Percentiles rank a stretch among this genome's conserved stretches.
These are phyloP conservation scores for Aspergillus quadrilineatus DNA, from an alignment of 2,329 filamentous ascomycete species.

Conservation along the genomic window DNA sequence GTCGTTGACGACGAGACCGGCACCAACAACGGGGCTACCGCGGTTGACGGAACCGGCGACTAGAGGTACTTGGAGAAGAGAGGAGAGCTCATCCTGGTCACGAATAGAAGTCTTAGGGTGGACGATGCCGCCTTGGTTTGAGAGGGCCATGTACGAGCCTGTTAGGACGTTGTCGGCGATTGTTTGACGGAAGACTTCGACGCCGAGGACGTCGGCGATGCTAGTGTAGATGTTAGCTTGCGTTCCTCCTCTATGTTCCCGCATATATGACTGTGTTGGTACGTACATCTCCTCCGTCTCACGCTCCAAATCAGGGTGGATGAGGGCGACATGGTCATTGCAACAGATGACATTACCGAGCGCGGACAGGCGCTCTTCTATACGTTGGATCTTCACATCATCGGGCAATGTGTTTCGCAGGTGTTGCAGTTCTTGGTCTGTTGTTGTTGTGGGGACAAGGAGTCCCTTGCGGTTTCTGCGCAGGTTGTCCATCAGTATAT, in stretches of 20 bases:
- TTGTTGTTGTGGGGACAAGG: constrained; percentile 91
- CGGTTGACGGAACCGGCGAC: constrained; percentile 94
- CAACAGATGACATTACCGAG: constrained; percentile 95
- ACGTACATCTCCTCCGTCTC: constrained; percentile 89
- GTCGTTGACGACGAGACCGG: constrained; percentile 95
- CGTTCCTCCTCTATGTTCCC: neutral
- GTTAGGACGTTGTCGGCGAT: constrained; percentile 96
- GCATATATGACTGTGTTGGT: neutral
- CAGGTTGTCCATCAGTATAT: neutral
- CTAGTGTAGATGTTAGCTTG: constrained; percentile 24
- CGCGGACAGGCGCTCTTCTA: constrained; percentile 94
- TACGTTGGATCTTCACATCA: constrained; percentile 87
- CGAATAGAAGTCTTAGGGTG: constrained; percentile 96
- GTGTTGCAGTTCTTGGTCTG: constrained; percentile 97
- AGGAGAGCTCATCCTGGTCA: constrained; percentile 95
- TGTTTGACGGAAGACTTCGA: constrained; percentile 72
- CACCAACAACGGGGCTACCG: constrained; percentile 90
- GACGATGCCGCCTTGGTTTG: constrained; percentile 93
- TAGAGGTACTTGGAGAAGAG: constrained; percentile 88
- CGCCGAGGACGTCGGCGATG: constrained; percentile 78
- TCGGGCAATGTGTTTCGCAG: constrained; percentile 93
- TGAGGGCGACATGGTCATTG: constrained; percentile 94
- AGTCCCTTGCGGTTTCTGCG: constrained; percentile 89
- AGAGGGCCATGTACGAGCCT: constrained; percentile 93
- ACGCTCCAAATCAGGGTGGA: constrained; percentile 93